Evolutionary conservation across 2,329 filamentous ascomycete species (phyloP).

Genomic region (Daldinia sp.): DNA sequence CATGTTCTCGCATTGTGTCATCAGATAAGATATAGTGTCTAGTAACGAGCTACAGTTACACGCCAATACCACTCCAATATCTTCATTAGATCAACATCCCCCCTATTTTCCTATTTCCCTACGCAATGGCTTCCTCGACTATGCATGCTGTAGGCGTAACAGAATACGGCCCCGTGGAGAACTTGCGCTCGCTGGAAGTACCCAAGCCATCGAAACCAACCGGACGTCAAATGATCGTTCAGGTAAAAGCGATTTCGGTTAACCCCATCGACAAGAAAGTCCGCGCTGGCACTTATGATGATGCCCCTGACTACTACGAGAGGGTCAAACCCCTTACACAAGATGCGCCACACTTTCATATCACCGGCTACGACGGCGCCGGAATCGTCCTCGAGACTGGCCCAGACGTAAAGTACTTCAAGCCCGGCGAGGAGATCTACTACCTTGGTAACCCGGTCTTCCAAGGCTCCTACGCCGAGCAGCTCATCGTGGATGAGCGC

Average conservation of each 20-base stretch:
- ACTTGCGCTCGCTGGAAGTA: conserved; percentile 33
- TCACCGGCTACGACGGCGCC: conserved; percentile 55
- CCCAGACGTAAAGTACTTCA: conserved; percentile 47
- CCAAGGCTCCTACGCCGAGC: conserved; percentile 54
- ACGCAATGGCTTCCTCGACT: conserved; percentile 28
- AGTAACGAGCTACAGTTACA: background rate
- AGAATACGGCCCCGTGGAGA: conserved; percentile 37
- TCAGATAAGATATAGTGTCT: background rate
- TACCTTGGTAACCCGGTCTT: conserved; percentile 51
- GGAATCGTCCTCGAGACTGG: conserved; percentile 50
- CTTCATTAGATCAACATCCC: conserved; percentile 2
- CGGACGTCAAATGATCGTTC: conserved; percentile 37
- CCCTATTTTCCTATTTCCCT: background rate
- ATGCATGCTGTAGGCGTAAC: conserved; percentile 41
- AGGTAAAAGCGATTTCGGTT: conserved; percentile 47
- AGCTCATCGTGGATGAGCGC: conserved; percentile 52
- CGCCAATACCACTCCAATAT: background rate
- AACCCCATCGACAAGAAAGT: conserved; percentile 54
- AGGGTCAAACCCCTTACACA: conserved; percentile 38
- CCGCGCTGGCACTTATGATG: conserved; percentile 48
- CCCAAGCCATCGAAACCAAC: conserved; percentile 36
- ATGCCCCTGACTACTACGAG: conserved; percentile 50
- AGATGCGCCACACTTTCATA: conserved; percentile 44
- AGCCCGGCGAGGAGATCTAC: conserved; percentile 54
- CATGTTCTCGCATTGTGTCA: background rate